Evolutionary conservation across 768 basidiomycete genomes (phyloP), one percentile per base, ranked within the genome.

Genomic region (Zangia roseola): DNA sequence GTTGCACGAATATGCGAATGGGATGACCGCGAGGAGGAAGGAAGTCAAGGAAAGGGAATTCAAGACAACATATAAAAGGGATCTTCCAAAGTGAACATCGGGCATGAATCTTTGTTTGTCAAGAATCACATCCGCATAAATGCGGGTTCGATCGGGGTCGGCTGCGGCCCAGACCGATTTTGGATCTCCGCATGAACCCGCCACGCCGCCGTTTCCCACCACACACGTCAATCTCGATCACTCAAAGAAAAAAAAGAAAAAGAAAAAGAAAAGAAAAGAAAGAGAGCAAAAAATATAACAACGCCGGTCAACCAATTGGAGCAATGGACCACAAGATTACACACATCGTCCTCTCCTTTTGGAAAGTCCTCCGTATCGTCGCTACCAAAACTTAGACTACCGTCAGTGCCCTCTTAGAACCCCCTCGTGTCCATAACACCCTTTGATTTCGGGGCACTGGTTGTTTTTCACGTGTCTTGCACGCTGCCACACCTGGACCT

Each of bases 51-150:
- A 67, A 63, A 62, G 64, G 56, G 60, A 65, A 62, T 53, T 66
- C 60, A 67, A 65, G 64, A 63, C 63, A 67, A 60, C 67, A 70
- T 67, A 70, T 67, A 72, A 63, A 69, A 63, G 66, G 63, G 63
- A 65, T 64, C 67, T 58, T 58, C 57, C 58, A 55, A 68, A 58
- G 52, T 59, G 52, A 58, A 60, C 56, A 69, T 67, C 68, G 67
- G 68, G 55, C 43, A 51, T 19, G 47, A 62, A 63, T 69, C 61
- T 68, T 63, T 66, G 63, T 67, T 67, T 69, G 68, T 63, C 60
- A 65, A 55, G 56, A 55, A 54, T 63, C 54, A 55, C 62, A 58
- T 58, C 55, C 60, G 58, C 58, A 65, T 64, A 60, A 62, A 67
- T 63, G 50, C 61, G 68, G 66, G 64, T 62, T 60, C 68, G 67